Percentiles rank a stretch among this genome's conserved stretches.
Conservation (phyloP, 495 filamentous ascomycete species). For the Neurospora tetrasperma region DNA sequence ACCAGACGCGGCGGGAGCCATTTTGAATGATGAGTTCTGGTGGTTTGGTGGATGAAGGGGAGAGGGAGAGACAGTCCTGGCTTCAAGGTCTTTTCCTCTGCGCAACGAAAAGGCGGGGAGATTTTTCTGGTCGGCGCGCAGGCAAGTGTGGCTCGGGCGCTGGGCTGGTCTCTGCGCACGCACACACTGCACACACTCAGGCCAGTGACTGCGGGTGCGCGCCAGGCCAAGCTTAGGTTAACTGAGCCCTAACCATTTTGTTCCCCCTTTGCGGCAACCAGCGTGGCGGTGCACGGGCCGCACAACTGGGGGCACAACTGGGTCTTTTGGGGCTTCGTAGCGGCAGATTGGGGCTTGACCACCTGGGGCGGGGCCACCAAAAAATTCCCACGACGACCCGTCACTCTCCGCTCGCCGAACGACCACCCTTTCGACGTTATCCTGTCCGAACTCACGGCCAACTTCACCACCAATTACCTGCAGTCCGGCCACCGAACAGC, state of each 20-base stretch:
- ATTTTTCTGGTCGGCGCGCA: constrained; percentile 17
- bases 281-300: background rate
- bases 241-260: constrained; percentile 26
- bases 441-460: background rate
- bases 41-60: constrained; percentile 29
- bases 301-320: background rate
- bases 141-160: constrained; percentile 5
- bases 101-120: constrained; percentile 30
- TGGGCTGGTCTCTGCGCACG: background rate
- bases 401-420: background rate
- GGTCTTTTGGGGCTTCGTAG: constrained; percentile 20
- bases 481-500: constrained; percentile 6
- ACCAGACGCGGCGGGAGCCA: constrained; percentile 73
- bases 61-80: background rate
- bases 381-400: constrained; percentile 17
- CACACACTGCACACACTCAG: background rate
- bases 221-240: constrained; percentile 23
- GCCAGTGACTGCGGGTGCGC: background rate
- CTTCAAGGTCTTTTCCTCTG: constrained; percentile 23
- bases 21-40: constrained; percentile 33
- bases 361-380: constrained; percentile 28
- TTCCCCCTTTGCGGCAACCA: constrained; percentile 3
- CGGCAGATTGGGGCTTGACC: constrained; percentile 10
- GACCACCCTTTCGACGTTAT: background rate
- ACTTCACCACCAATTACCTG: constrained; percentile 1